These are phyloP conservation scores for Elongisporangium senticosum DNA, from an alignment of 352 stramenopile genomes.

Conservation along the genomic window DNA sequence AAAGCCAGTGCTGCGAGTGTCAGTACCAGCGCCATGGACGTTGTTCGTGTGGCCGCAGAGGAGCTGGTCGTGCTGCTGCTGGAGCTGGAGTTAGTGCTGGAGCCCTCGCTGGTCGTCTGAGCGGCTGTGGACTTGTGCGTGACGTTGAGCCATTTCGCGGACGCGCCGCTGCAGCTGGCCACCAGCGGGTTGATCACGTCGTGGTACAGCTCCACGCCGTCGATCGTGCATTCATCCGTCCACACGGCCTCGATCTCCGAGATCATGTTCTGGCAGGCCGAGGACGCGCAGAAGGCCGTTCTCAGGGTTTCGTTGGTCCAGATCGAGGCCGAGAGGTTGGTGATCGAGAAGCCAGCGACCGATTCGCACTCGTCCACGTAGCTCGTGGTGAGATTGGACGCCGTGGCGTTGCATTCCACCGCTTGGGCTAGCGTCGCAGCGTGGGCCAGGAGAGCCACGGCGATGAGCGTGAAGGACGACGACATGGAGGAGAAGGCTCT, in stretches of 20 bases:
- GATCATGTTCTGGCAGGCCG: conserved; percentile 9
- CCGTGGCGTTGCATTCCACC: no score
- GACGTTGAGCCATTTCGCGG: conserved; percentile 12
- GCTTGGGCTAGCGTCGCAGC: no score
- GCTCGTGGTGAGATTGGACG: no score
- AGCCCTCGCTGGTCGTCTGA: not conserved
- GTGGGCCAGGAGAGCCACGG: no score
- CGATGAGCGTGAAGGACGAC: no score
- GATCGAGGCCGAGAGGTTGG: no score
- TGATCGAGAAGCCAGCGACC: no score
- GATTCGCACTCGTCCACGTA: no score
- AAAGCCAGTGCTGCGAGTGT: conserved; percentile 3
- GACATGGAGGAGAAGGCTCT: no score
- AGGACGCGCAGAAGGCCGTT: conserved; percentile 7
- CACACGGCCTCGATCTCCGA: not conserved
- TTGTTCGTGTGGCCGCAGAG: not conserved
- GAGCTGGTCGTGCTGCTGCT: conserved; percentile 1
- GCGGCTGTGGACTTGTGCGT: conserved; percentile 1
- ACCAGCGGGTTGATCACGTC: conserved; percentile 11
- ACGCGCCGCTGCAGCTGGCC: conserved; percentile 8
- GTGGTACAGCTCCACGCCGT: conserved; percentile 7
- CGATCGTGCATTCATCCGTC: conserved; percentile 12
- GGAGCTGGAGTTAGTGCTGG: not conserved
- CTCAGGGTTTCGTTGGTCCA: no score
- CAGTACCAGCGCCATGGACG: not conserved